phyloP scores from a whole-genome alignment of 768 basidiomycete species.

The Cubamyces lactineus region DNA sequence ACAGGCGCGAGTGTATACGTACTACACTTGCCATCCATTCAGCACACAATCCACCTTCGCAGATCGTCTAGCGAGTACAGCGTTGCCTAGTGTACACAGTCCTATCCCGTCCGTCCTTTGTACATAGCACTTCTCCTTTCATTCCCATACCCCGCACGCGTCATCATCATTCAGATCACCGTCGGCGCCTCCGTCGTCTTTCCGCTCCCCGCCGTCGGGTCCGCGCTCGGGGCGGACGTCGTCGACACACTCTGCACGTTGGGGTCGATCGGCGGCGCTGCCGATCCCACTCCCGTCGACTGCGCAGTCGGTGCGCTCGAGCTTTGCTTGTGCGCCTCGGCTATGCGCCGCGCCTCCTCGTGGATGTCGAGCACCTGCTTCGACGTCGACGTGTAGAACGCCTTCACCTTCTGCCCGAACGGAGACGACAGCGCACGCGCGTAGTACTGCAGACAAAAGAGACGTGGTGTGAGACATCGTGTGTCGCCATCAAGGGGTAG shows the following conservation, averaged over 20 bases:
- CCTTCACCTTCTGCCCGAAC: constrained; percentile 71
- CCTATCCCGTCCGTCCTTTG: too few relatives aligned
- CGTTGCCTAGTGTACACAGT: too few relatives aligned
- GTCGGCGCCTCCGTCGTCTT: constrained; percentile 27
- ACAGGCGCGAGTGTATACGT: too few relatives aligned
- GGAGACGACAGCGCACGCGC: constrained; percentile 72
- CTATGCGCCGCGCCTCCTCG: constrained; percentile 88
- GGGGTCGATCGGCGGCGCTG: constrained; percentile 29
- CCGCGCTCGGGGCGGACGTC: constrained; percentile 8
- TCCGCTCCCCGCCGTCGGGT: background rate
- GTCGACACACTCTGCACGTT: constrained; percentile 19
- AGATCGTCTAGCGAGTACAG: too few relatives aligned
- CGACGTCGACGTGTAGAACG: constrained; percentile 85
- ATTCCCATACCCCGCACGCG: too few relatives aligned
- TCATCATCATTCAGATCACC: constrained; percentile 14
- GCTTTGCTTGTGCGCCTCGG: constrained; percentile 54
- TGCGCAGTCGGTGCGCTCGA: constrained; percentile 10
- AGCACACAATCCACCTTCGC: too few relatives aligned
- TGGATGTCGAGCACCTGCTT: constrained; percentile 93
- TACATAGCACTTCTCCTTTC: too few relatives aligned
- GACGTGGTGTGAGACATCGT: background rate
- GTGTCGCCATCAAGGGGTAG: background rate
- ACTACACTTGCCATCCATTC: too few relatives aligned
- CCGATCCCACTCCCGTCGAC: constrained; percentile 28
- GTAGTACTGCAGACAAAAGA: constrained; percentile 63